A percentile compares a stretch with the other conserved stretches of the same genome.
Conservation (phyloP, 2,329 filamentous ascomycete genomes). For the Emericellopsis cladophorae region DNA sequence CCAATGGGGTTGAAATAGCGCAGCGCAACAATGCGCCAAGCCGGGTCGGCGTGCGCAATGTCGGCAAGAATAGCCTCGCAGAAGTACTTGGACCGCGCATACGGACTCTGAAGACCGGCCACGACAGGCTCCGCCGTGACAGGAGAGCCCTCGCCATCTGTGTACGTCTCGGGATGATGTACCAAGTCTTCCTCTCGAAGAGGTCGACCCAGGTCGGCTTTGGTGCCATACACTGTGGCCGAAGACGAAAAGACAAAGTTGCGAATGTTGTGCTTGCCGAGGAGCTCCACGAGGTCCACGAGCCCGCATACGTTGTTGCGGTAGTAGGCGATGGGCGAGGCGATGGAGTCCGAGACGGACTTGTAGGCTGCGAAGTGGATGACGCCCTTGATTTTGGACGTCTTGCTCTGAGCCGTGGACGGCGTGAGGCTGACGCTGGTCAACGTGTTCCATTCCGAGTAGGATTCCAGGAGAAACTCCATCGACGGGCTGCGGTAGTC, state of each 20-base stretch:
- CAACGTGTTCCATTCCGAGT: constrained; percentile 11
- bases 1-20: constrained; percentile 59
- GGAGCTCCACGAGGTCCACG: constrained; percentile 42
- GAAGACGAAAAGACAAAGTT: constrained; percentile 58
- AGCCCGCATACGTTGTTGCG: constrained; percentile 55
- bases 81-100: constrained; percentile 56
- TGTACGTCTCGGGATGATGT: constrained; percentile 31
- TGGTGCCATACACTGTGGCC: constrained; percentile 51
- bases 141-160: constrained; percentile 24
- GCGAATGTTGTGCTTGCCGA: constrained; percentile 48
- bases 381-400: constrained; percentile 45
- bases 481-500: constrained; percentile 23
- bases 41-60: constrained; percentile 43
- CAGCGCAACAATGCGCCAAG: constrained; percentile 50
- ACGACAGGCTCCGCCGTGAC: constrained; percentile 19
- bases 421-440: background rate
- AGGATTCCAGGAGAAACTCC: constrained; percentile 22
- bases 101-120: constrained; percentile 49
- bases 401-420: constrained; percentile 5
- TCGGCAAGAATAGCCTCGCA: constrained; percentile 54
- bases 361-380: constrained; percentile 61
- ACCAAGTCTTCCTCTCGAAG: constrained; percentile 44
- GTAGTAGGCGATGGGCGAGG: constrained; percentile 49
- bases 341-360: constrained; percentile 51
- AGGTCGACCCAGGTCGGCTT: constrained; percentile 34